Base-by-base conservation (phyloP, 2,329 filamentous ascomycete genomes). In the Ophiocordyceps camponoti-saundersi region DNA sequence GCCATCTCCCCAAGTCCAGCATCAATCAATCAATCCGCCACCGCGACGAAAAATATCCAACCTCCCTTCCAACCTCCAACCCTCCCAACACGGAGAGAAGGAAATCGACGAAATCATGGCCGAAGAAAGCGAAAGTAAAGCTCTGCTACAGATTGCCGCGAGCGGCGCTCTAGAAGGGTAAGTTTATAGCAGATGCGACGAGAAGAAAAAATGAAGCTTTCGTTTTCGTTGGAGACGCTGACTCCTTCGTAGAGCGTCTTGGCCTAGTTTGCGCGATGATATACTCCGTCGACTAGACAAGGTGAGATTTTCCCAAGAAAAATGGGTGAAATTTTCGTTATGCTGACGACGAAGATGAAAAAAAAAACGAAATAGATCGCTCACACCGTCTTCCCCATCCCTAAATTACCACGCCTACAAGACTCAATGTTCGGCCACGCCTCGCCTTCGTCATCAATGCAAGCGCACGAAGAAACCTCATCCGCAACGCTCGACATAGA, bases 351-450 rank as follows among this genome's bases (percentile, higher is more conserved):
- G 32, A 4, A 5, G 23, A 26, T 26, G 32, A 29, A 29, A 10
- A 11, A 29, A 26, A 26, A 8, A 26, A 26, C 4, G 23, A 26
- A 8, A 16, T 44, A 93, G 85, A 90, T 88, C 53, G 76, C 84
- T 40, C 75, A 77, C 61, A 72, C 79, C 59, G 80, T 82, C 46
- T 95, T 94, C 56, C 79, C 84, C 41, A 80, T 82, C 54, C 84
- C 84, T 12, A 70, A 67, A 46, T 64, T 77, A 46, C 71, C 15
- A 7, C 32, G 8, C 3, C n/a, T n/a, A 6, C 32, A 6, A 15
- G n/a, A 6, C 2, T 13, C 26, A 10, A 29, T 29, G 26, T 29
- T 6, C 26, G 26, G 26, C 7, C 3, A 29, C 26, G 26, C 3
- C 2, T 29, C 26, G 26, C 26, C 26, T 10, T 29, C 26, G 8